Evolutionary conservation across 1,284 basidiomycete species (phyloP), one percentile per base, ranked within the genome.

Genomic region (Pseudozyma hubeiensis): DNA sequence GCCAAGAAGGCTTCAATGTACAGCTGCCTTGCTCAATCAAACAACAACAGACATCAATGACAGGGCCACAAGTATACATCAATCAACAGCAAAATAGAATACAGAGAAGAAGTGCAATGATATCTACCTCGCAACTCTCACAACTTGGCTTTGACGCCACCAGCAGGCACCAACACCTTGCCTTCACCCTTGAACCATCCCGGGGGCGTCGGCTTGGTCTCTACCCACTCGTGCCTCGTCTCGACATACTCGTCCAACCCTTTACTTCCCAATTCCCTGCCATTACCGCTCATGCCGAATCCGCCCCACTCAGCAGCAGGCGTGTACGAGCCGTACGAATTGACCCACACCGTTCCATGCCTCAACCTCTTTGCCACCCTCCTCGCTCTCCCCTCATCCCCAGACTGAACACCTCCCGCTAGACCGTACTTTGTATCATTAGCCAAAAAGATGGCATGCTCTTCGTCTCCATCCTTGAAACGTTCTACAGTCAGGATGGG

Each of bases 381-480:
- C 35, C 72, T 60, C 7, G 81, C 81, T 3, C 76, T 59, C 44
- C 57, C 75, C 31, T 48, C 56, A 58, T 84, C 72, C 47, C 61
- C 60, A 8, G 73, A 74, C 56, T 83, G 83, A 46, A 84, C 81
- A 41, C 81, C 83, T 31, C 78, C 83, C 0, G 81, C 81, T 9
- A 84, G 67, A 10, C 83, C 83, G 50, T 82, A 84, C 69, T 78
- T 79, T 43, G 83, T 84, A 57, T 84, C 83, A 55, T 84, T 84
- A 41, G 79, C 83, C 8, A 84, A 61, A 17, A 61, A 68, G 31
- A 83, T 53, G 7, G 83, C 83, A 11, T 53, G 64, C 41, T 74
- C 78, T 58, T 84, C 83, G 48, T 84, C 83, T 24, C 82, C 82
- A 16, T 79, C 69, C 24, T 64, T 54, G 71, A 84, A 84, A 7